Percentiles rank a stretch among this genome's conserved stretches.
Conservation (phyloP, 23 red algal species). For the Chondrus crispus region DNA sequence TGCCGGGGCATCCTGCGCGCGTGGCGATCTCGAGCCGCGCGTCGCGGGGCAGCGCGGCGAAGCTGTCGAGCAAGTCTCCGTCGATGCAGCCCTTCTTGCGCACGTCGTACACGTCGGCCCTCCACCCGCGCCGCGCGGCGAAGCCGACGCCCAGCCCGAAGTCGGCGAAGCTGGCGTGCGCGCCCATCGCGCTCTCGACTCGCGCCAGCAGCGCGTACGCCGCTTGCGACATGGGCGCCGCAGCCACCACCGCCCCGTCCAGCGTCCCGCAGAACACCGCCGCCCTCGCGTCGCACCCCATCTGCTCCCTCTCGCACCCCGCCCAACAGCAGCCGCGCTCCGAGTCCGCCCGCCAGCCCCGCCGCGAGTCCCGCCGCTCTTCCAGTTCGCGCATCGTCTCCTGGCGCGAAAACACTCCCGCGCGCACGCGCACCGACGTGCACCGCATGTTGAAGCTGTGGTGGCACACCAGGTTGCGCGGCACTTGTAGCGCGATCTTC, state of each 20-base stretch:
- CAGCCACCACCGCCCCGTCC: conserved; percentile 36
- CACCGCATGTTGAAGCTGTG: conserved; percentile 46
- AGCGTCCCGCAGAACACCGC: conserved; percentile 49
- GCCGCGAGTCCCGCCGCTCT: neutral
- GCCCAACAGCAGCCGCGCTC: too few species aligned
- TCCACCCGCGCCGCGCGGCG: neutral
- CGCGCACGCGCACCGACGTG: conserved; percentile 29
- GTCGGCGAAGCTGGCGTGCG: neutral
- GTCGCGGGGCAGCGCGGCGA: neutral
- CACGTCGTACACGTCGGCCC: conserved; percentile 14
- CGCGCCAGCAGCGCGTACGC: conserved; percentile 18
- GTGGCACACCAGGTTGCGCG: conserved; percentile 37
- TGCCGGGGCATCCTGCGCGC: conserved; percentile 16
- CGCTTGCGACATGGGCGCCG: conserved; percentile 14
- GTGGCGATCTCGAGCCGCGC: neutral
- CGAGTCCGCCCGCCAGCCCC: too few species aligned
- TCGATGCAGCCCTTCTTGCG: neutral
- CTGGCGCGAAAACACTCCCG: conserved; percentile 24
- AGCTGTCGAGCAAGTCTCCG: conserved; percentile 38
- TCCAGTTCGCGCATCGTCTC: conserved; percentile 32
- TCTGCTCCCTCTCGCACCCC: too few species aligned
- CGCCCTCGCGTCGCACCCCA: neutral
- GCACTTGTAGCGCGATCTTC: neutral
- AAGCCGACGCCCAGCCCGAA: neutral
- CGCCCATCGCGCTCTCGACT: conserved; percentile 28